Percentiles rank a stretch among this genome's conserved stretches.
phyloP scores from a whole-genome alignment of 345 rosid species.

The Litchi chinensis region DNA sequence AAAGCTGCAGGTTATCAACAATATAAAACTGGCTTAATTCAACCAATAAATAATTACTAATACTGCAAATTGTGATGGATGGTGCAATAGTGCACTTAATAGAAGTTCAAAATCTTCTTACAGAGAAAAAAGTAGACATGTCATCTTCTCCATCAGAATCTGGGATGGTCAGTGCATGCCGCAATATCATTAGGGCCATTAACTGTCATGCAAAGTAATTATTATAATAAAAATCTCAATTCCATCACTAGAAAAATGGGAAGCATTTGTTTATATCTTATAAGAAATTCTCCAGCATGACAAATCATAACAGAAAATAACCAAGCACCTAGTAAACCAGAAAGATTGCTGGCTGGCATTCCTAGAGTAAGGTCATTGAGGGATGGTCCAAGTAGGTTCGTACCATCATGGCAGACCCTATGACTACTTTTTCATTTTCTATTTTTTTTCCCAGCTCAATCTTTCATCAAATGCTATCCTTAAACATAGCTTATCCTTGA shows the following conservation, averaged over 20 bases:
- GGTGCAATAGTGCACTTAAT: not conserved
- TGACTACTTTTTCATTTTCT: not conserved
- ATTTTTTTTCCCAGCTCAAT: not conserved
- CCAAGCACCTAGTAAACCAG: not conserved
- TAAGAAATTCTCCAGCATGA: constrained; percentile 1
- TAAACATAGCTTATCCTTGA: not conserved
- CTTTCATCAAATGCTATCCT: not conserved
- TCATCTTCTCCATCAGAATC: constrained; percentile 76
- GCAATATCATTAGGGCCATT: constrained; percentile 88
- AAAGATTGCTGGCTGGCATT: not conserved
- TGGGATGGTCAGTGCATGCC: constrained; percentile 85
- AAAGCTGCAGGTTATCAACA: constrained; percentile 56
- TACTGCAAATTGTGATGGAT: not conserved
- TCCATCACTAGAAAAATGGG: not conserved
- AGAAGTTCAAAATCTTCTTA: constrained; percentile 41
- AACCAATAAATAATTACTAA: not conserved
- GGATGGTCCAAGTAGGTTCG: constrained; percentile 3
- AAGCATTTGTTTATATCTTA: not conserved
- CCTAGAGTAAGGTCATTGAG: not conserved
- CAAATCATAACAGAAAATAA: constrained; percentile 3
- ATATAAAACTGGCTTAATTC: constrained; percentile 9
- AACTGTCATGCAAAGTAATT: constrained; percentile 54
- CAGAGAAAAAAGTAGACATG: constrained; percentile 83
- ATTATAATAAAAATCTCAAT: constrained; percentile 12
- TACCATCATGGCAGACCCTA: not conserved